Conservation (phyloP, 2,329 filamentous ascomycete species). For the Leptodontidium sp. region DNA sequence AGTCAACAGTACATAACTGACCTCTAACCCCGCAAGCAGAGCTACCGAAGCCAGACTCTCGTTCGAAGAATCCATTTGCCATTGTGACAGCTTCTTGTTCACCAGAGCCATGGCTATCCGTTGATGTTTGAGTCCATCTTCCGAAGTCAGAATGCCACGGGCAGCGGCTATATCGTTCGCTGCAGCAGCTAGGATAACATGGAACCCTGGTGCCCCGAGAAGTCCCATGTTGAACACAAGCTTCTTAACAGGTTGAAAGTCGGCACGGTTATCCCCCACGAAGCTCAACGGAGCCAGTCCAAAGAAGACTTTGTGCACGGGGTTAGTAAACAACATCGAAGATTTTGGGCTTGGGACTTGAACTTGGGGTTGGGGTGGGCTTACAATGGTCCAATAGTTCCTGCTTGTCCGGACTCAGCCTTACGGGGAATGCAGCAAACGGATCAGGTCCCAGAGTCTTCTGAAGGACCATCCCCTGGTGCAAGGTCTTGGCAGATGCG, state of each 20-base stretch:
- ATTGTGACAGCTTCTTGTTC: constrained; percentile 20
- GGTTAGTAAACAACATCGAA: constrained; percentile 1
- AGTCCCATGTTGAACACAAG: constrained; percentile 27
- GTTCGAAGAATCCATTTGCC: constrained; percentile 17
- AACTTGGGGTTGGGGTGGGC: neutral
- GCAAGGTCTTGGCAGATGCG: neutral
- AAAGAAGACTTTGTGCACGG: constrained; percentile 27
- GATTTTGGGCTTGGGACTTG: constrained; percentile 1
- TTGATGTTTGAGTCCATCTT: constrained; percentile 22
- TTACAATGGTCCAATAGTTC: constrained; percentile 27
- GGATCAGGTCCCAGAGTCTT: constrained; percentile 20
- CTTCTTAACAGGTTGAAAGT: constrained; percentile 27
- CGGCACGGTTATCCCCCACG: constrained; percentile 17
- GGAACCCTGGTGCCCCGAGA: constrained; percentile 22
- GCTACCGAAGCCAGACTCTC: constrained; percentile 23
- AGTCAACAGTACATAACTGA: constrained; percentile 1
- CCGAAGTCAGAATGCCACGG: constrained; percentile 18
- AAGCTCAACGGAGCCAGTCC: constrained; percentile 20
- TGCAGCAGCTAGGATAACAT: constrained; percentile 21
- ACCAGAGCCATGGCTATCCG: constrained; percentile 25
- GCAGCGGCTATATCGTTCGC: constrained; percentile 26
- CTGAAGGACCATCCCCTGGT: constrained; percentile 2
- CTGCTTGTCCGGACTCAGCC: constrained; percentile 12
- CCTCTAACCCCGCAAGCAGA: constrained; percentile 28
- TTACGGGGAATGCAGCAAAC: constrained; percentile 24